phyloP scores from a whole-genome alignment of 1,139 yeast species.

The Protomyces lactucae-debilis region DNA sequence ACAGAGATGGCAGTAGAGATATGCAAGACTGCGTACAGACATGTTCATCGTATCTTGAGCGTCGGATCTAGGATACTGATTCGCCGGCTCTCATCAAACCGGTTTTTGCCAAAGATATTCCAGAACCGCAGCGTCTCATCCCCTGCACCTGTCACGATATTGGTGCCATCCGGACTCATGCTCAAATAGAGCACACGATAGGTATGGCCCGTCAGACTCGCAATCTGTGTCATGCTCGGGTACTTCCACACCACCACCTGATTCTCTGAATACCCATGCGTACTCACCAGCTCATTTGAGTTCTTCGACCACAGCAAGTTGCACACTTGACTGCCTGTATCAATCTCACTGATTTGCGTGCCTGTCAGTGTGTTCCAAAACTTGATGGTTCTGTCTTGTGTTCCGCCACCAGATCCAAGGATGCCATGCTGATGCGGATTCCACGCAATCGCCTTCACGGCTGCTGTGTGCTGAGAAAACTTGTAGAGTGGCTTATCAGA shows the following conservation, averaged over 20 bases:
- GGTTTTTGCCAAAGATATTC: conserved; percentile 33
- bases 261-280: conserved; percentile 90
- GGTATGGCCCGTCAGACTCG: conserved; percentile 90
- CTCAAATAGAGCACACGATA: conserved; percentile 85
- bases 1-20: too few species aligned
- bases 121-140: conserved; percentile 70
- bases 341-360: conserved; percentile 63
- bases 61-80: conserved; percentile 22
- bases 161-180: conserved; percentile 93
- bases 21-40: too few species aligned
- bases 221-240: conserved; percentile 87
- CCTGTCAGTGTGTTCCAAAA: conserved; percentile 92
- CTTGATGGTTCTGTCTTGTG: conserved; percentile 84
- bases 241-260: conserved; percentile 94
- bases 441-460: conserved; percentile 96
- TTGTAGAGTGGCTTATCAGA: conserved; percentile 63
- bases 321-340: conserved; percentile 95
- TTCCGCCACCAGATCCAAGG: conserved; percentile 94
- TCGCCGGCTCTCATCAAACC: conserved; percentile 17
- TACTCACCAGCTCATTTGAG: conserved; percentile 85
- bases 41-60: conserved; percentile 16
- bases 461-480: conserved; percentile 83
- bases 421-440: conserved; percentile 94
- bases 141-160: conserved; percentile 98
- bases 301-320: conserved; percentile 89